These are phyloP conservation scores for Alectoria sarmentosa DNA, from an alignment of 495 filamentous ascomycete species.

Conservation along the genomic window DNA sequence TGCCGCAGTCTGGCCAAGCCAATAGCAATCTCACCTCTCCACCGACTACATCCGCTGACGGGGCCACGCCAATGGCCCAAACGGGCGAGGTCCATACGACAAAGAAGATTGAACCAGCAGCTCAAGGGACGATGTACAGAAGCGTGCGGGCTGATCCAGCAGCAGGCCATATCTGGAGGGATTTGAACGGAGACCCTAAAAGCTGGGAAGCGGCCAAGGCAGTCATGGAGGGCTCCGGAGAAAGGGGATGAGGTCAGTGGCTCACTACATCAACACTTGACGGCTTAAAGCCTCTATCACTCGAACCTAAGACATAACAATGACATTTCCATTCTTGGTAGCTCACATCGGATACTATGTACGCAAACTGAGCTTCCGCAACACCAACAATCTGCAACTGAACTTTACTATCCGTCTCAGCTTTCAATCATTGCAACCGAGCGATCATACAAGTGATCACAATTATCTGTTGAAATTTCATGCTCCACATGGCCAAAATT, in stretches of 20 bases:
- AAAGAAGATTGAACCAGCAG: conserved; percentile 6
- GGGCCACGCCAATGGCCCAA: not conserved
- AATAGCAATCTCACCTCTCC: not conserved
- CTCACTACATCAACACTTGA: not conserved
- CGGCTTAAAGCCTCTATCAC: not conserved
- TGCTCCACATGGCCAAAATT: not conserved
- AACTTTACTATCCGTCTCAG: not conserved
- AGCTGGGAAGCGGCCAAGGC: conserved; percentile 20
- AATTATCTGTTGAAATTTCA: not conserved
- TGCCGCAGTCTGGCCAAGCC: not conserved
- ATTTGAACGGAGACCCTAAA: conserved; percentile 1
- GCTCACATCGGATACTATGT: not conserved
- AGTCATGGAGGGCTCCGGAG: conserved; percentile 15
- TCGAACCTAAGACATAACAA: not conserved
- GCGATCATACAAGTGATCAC: too few species aligned
- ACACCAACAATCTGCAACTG: not conserved
- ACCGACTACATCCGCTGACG: not conserved
- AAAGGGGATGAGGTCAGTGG: conserved; percentile 4
- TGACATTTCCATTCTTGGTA: not conserved
- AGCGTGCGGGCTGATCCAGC: conserved; percentile 8
- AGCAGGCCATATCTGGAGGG: not conserved
- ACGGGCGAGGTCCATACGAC: not conserved
- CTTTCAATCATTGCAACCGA: not conserved
- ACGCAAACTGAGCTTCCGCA: not conserved
- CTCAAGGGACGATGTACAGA: conserved; percentile 14